phyloP scores from a whole-genome alignment of 2,329 filamentous ascomycete genomes.

The Epichloe elymi region DNA sequence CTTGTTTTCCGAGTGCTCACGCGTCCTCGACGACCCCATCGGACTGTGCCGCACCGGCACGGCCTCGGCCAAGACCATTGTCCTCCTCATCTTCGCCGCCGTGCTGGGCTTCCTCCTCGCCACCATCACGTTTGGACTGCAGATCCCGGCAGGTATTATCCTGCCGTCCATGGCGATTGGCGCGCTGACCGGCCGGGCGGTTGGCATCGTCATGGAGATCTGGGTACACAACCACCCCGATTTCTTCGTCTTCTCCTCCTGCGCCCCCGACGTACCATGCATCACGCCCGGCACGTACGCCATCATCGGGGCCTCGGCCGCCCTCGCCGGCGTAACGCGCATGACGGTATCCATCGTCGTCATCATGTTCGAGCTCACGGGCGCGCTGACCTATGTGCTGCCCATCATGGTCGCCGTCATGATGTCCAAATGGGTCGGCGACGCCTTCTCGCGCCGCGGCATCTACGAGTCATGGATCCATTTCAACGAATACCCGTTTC shows the following conservation, averaged over 20 bases:
- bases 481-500: conserved; percentile 87
- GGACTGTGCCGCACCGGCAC: conserved; percentile 81
- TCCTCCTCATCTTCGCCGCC: conserved; percentile 70
- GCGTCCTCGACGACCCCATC: conserved; percentile 71
- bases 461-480: conserved; percentile 99
- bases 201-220: conserved; percentile 81
- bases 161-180: conserved; percentile 94
- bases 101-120: conserved; percentile 75
- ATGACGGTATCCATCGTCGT: conserved; percentile 98
- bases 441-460: conserved; percentile 80
- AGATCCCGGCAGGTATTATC: conserved; percentile 91
- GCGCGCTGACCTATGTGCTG: conserved; percentile 87
- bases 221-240: conserved; percentile 67
- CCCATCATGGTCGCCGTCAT: conserved; percentile 99
- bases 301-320: conserved; percentile 87
- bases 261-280: conserved; percentile 75
- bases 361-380: conserved; percentile 98
- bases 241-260: conserved; percentile 67
- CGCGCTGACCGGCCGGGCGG: conserved; percentile 73
- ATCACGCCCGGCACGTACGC: conserved; percentile 93
- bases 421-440: conserved; percentile 96
- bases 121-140: conserved; percentile 80
- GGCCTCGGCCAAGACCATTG: conserved; percentile 68
- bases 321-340: conserved; percentile 83
- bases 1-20: conserved; percentile 81